Base-by-base conservation (phyloP, 2,329 filamentous ascomycete species). In the Rhinocladiella mackenziei region DNA sequence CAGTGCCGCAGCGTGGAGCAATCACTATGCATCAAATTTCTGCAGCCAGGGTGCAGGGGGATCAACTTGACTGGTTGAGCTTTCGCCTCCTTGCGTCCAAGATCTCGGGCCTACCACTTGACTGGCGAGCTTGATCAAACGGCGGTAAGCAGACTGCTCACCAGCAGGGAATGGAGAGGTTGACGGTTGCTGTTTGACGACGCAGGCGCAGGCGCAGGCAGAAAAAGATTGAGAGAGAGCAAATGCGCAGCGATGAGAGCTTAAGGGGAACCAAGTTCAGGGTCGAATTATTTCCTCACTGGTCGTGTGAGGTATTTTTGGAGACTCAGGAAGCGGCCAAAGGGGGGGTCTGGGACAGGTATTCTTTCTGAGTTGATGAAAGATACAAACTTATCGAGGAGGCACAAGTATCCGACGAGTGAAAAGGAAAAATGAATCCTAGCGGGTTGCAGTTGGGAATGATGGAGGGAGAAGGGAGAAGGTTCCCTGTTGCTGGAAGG, bases 1-100 rank as follows among this genome's bases (percentile, higher is more conserved):
- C 51, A 45, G 41, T 22, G 39, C n/a, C n/a, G 33, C 11, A 42
- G 47, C 39, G 51, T 52, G 51, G 53, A 56, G 48, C 53, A 54
- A 50, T 51, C 34, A 33, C 30, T 32, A 25, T 30, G 37, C 43
- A 20, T 36, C 31, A 45, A 44, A 46, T 33, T n/a, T 43, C 42
- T 45, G 38, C 36, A 28, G 34, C 39, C 28, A 32, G 32, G 45
- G 30, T 41, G 39, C 42, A 28, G 25, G 45, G 39, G 46, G 30
- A 31, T 23, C 13, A 43, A 34, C 42, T 43, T 31, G 32, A 40
- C 32, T 48, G 43, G 47, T 35, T 9, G 20, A 30, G 43, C 19
- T 30, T 42, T 51, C 48, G 47, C 43, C 50, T 53, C 50, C 50
- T 54, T 53, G 48, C 50, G 53, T 54, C 43, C 36, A 30, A 53